Base-by-base conservation (phyloP, 306 rosid species). In the Parietaria judaica region DNA sequence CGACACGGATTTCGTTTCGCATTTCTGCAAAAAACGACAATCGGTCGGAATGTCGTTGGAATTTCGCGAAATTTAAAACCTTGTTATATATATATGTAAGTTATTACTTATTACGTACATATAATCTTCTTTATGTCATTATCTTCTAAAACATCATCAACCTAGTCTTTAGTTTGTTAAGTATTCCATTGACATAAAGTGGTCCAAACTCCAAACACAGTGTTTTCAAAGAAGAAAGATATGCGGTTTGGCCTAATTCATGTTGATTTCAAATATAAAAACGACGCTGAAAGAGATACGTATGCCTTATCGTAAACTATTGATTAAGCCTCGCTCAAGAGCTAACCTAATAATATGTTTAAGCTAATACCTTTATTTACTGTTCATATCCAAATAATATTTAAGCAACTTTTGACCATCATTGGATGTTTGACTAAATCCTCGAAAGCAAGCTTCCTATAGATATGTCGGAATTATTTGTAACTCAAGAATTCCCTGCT, bases 301-400 rank as follows among this genome's bases (percentile, higher is more conserved):
- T 17, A 10, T 68, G 74, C 69, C 81, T 76, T 79, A 72, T 72
- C 69, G 70, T 0, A 72, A 23, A 23, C 10, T 49, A 72, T 67
- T 43, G 81, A 70, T 23, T 31, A 62, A 64, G 57, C 48, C 65
- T 66, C 46, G 52, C 65, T 71, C 75, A 56, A 63, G 50, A 12
- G 3, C 10, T 51, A n/a, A 3, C n/a, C 55, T 14, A 14, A 17
- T 31, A 17, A 44, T 38, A 51, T 54, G 44, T 39, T n/a, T n/a
- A n/a, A n/a, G n/a, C n/a, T n/a, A n/a, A n/a, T n/a, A n/a, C n/a
- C 31, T 23, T 23, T 23, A 23, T 23, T 23, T 23, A 23, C 31
- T 23, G 31, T 41, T 41, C 6, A 41, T 5, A 41, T 41, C 45
- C 45, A 41, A 3, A 41, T 41, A 1, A 5, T 41, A 41, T 39